These are phyloP conservation scores for Diaporthe australafricana DNA, from an alignment of 2,329 filamentous ascomycete species.

Conservation along the genomic window DNA sequence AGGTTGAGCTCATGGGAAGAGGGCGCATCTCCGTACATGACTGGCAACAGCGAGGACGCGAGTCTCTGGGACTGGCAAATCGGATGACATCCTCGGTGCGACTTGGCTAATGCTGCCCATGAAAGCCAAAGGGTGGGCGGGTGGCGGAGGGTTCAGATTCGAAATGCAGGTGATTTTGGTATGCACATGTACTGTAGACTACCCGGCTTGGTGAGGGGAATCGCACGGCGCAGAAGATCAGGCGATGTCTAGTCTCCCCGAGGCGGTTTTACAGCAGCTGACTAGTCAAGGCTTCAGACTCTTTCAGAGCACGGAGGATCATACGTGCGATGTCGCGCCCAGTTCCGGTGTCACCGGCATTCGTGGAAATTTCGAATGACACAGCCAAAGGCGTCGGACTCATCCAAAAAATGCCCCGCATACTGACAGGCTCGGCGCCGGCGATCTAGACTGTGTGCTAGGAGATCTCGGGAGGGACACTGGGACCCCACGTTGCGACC, in stretches of 20 bases:
- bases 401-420: conserved; percentile 32
- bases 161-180: not conserved
- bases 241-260: not conserved
- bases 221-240: not conserved
- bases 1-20: conserved; percentile 36
- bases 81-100: conserved; percentile 49
- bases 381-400: conserved; percentile 26
- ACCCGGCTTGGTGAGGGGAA: conserved; percentile 13
- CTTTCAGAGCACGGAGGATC: not conserved
- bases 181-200: conserved; percentile 17
- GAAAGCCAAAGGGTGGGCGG: conserved; percentile 3
- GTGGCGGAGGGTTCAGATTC: not conserved
- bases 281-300: not conserved
- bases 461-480: not conserved
- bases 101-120: conserved; percentile 17
- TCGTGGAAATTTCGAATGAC: conserved; percentile 31
- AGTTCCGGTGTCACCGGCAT: conserved; percentile 13
- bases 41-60: conserved; percentile 89
- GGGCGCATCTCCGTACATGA: conserved; percentile 76
- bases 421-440: conserved; percentile 11
- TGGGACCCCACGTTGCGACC: conserved; percentile 33
- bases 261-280: conserved; percentile 6
- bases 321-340: conserved; percentile 9
- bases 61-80: conserved; percentile 65
- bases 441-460: not conserved